Conservation (phyloP, 2,329 filamentous ascomycete genomes). For the Talaromyces amestolkiae region DNA sequence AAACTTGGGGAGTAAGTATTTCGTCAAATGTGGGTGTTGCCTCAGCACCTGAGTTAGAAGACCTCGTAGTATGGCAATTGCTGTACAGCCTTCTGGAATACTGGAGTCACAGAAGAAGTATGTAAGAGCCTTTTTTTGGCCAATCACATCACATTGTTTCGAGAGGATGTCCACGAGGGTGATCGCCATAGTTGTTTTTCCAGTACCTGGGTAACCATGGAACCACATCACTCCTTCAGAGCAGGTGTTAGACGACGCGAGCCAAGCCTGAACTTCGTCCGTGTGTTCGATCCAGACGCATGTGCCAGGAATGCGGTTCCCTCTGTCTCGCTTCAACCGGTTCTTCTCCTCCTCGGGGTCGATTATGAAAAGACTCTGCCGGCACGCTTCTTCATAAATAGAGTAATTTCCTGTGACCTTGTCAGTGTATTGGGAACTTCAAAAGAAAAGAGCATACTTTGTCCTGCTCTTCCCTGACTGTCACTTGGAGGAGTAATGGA, state of each 20-base stretch:
- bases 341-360: conserved; percentile 7
- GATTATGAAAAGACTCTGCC: not conserved
- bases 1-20: conserved; percentile 18
- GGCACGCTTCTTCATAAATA: not conserved
- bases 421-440: too few relatives aligned
- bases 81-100: conserved; percentile 10
- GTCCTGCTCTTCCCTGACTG: not conserved
- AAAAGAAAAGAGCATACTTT: not conserved
- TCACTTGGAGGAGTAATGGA: not conserved
- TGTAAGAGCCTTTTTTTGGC: not conserved
- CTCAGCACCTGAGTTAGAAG: conserved; percentile 21
- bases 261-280: conserved; percentile 21
- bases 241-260: not conserved
- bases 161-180: not conserved
- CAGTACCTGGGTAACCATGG: conserved; percentile 23
- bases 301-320: conserved; percentile 7
- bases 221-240: conserved; percentile 16
- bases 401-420: too few relatives aligned
- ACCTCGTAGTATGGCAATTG: conserved; percentile 20
- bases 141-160: not conserved
- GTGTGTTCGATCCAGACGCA: conserved; percentile 22
- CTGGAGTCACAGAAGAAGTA: conserved; percentile 25
- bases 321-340: conserved; percentile 3
- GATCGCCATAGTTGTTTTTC: conserved; percentile 20
- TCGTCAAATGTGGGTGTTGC: conserved; percentile 13